Evolutionary conservation across 768 basidiomycete species (phyloP), one percentile per base, ranked within the genome.

Genomic region (Pseudohyphozyma bogoriensis): DNA sequence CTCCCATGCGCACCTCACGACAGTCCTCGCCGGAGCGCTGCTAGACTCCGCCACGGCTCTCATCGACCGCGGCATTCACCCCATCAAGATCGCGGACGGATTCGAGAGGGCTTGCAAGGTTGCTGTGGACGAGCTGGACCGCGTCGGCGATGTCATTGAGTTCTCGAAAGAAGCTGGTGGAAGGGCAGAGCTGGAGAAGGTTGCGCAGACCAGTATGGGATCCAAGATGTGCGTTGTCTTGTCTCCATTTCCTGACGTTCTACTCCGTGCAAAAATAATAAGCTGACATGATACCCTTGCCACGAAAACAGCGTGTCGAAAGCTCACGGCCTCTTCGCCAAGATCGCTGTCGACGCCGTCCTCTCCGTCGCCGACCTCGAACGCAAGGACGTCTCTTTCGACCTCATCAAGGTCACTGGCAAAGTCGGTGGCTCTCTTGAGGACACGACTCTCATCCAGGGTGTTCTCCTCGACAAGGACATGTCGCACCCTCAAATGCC

Each of bases 401-500:
- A 99, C 76, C 79, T 97, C 64, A 97, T 97, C 81, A 97, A 99
- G 75, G 93, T 97, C 18, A 89, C 95, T 68, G 93, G 93, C 71
- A 97, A 97, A 77, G 93, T 97, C 65, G 95, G 95, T 49, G 95
- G 95, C 40, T 89, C 91, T 13, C 81, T 99, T 40, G 89, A 88
- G 12, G 95, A 99, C 76, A 97, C 89, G 10, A 83, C 82, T 45
- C 81, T 99, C 68, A 93, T 99, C 78, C 86, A 86, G 70, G 95
- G 95, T 68, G 95, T 99, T 45, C 87, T 99, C 69, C 82, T 99
- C 73, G 95, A 99, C 83, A 99, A 99, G 77, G 93, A 99, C 77
- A 93, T 99, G 87, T 96, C 91, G 16, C 95, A 99, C 72, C 87
- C 93, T 6, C 90, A 95, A 75, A 99, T 99, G 95, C 93, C 93